phyloP scores from a whole-genome alignment of 768 basidiomycete genomes.

The Kwoniella sp. region DNA sequence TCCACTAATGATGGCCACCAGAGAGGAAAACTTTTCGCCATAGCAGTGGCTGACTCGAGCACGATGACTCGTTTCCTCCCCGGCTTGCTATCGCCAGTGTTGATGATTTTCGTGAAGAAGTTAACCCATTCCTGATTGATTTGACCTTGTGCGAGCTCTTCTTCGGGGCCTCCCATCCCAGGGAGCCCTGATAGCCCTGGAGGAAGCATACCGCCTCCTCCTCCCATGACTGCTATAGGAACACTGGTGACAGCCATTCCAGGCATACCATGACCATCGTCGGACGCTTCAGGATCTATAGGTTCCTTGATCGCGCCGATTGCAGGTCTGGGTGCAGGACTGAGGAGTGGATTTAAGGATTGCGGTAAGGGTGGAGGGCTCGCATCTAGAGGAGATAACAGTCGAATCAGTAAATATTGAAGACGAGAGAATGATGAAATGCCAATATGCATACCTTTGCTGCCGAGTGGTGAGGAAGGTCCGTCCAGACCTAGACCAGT shows the following conservation, averaged over 20 bases:
- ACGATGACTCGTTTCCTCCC: constrained; percentile 72
- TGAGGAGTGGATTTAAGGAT: constrained; percentile 54
- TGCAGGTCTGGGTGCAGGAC: constrained; percentile 61
- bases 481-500: constrained; percentile 88
- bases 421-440: neutral
- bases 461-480: constrained; percentile 63
- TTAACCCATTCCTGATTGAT: constrained; percentile 61
- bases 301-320: constrained; percentile 31
- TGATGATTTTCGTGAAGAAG: constrained; percentile 49
- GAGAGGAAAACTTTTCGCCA: constrained; percentile 68
- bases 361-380: constrained; percentile 7
- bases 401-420: no score
- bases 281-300: constrained; percentile 59
- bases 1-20: constrained; percentile 82
- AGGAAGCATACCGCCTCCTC: constrained; percentile 16
- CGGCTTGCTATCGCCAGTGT: constrained; percentile 6
- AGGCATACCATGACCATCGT: constrained; percentile 54
- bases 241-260: constrained; percentile 52
- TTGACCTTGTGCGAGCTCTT: constrained; percentile 14
- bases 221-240: constrained; percentile 19
- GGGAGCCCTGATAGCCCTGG: constrained; percentile 8
- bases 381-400: constrained; percentile 2
- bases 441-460: constrained; percentile 24
- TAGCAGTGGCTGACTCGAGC: constrained; percentile 75
- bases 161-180: constrained; percentile 13